These are phyloP conservation scores for Amanita exitialis DNA, from an alignment of 768 basidiomycete genomes.

Conservation along the genomic window DNA sequence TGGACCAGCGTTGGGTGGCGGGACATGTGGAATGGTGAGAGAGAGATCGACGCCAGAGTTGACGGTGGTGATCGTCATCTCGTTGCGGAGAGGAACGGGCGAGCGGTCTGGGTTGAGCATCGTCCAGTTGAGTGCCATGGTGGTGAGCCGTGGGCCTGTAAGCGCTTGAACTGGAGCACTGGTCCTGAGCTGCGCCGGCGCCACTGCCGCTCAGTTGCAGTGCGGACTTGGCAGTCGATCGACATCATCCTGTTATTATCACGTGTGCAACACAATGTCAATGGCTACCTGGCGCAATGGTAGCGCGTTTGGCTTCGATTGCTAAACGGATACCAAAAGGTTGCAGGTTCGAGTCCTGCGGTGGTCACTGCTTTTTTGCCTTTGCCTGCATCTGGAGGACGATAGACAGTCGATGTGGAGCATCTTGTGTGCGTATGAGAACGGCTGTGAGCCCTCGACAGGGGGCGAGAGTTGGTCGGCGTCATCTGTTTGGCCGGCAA, in stretches of 20 bases:
- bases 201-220: neutral
- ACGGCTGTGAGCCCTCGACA: too few species aligned
- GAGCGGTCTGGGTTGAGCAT: constrained; percentile 50
- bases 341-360: constrained; percentile 96
- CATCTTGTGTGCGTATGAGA: neutral
- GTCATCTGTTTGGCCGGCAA: neutral
- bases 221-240: too few species aligned
- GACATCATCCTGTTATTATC: neutral
- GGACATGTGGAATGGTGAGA: constrained; percentile 46
- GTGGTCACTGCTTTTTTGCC: constrained; percentile 49
- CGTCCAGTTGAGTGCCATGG: constrained; percentile 75
- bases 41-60: constrained; percentile 49
- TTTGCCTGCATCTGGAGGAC: too few species aligned
- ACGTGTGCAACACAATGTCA: neutral
- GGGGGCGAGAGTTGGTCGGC: too few species aligned
- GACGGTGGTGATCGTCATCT: constrained; percentile 46
- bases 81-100: constrained; percentile 56
- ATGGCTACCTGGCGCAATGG: constrained; percentile 85
- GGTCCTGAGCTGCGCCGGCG: neutral
- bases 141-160: neutral
- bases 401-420: too few species aligned
- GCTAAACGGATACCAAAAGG: constrained; percentile 74
- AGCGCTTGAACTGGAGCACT: neutral
- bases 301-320: constrained; percentile 93
- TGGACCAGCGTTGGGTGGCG: constrained; percentile 28